Evolutionary conservation across 1,284 basidiomycete species (phyloP), one percentile per base, ranked within the genome.

Genomic region (Caloboletus inedulis): DNA sequence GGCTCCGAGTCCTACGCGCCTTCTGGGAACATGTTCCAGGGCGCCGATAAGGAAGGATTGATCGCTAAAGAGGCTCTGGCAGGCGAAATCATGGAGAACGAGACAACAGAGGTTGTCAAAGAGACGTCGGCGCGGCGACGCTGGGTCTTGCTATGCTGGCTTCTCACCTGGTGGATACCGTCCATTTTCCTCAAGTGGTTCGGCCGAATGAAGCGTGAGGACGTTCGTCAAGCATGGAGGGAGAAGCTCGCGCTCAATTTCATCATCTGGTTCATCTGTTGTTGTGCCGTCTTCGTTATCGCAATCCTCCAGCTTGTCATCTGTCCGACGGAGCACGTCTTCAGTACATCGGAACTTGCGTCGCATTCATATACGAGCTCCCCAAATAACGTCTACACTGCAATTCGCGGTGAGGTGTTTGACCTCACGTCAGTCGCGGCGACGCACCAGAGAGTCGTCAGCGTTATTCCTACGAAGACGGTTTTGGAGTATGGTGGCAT

Each of bases 161-260:
- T 90, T n/a, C 76, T 98, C 48, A 99, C 94, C 0, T 98, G 82
- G 76, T 98, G 90, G 89, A 72, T 94, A 7, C 96, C 95, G 0
- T 86, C 80, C 21, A 80, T 81, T 13, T 70, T 87, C 47, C 75
- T 99, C 42, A 76, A 72, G 16, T 85, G 81, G 68, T 64, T 92
- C 51, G 91, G 91, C 2, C 81, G 91, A 21, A 94, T 99, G 91
- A 98, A 98, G 74, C 87, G 95, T 12, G 73, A 89, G 56, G 97
- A 99, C 64, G 81, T 99, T 37, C 86, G 90, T 40, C 94, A 98
- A 73, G 96, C 96, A 1, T 98, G 95, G 96, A 77, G 95, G 60
- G 96, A 99, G 74, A 99, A 98, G 74, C 78, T 99, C 1, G 91
- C 95, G 4, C 84, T 98, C 70, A 98, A 99, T 73, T 72, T 97